Conservation (phyloP, 768 basidiomycete species). For the Leccinum longicurvipes region DNA sequence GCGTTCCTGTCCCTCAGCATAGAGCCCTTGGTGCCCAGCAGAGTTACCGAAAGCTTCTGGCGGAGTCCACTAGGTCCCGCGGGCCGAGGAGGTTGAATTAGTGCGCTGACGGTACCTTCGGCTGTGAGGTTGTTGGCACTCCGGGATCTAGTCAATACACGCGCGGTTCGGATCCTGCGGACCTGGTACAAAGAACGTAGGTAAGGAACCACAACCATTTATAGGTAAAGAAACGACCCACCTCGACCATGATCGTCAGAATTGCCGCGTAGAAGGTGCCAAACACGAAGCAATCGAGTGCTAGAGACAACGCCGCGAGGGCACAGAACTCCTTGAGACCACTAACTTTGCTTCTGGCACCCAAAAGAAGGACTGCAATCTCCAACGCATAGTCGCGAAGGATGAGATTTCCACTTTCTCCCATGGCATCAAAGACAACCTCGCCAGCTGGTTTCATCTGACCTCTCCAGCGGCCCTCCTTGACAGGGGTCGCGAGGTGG, state of each 20-base stretch:
- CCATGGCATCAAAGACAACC: conserved; percentile 81
- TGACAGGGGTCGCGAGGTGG: conserved; percentile 44
- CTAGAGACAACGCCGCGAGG: conserved; percentile 81
- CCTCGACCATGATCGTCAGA: conserved; percentile 95
- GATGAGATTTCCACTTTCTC: conserved; percentile 74
- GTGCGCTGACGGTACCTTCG: conserved; percentile 31
- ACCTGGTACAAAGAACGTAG: conserved; percentile 42
- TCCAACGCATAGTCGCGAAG: conserved; percentile 93
- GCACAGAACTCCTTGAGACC: conserved; percentile 94
- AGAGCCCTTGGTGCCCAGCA: conserved; percentile 51
- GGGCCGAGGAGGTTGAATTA: conserved; percentile 23
- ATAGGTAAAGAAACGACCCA: conserved; percentile 32
- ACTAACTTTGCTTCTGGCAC: conserved; percentile 81
- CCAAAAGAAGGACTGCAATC: conserved; percentile 82
- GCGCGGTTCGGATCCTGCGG: conserved; percentile 64
- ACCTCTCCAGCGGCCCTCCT: conserved; percentile 38
- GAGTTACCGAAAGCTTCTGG: conserved; percentile 27
- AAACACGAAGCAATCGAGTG: conserved; percentile 82
- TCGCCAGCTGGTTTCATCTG: conserved; percentile 74
- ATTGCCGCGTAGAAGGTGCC: conserved; percentile 89
- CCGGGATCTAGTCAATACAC: conserved; percentile 43
- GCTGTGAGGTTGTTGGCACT: conserved; percentile 27
- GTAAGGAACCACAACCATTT: conserved; percentile 10
- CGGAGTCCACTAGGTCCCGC: conserved; percentile 15
- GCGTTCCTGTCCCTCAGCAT: conserved; percentile 43